Evolutionary conservation across 1,139 yeast species (phyloP), one percentile per base, ranked within the genome.

Genomic region (Saccharomyces hybrid): DNA sequence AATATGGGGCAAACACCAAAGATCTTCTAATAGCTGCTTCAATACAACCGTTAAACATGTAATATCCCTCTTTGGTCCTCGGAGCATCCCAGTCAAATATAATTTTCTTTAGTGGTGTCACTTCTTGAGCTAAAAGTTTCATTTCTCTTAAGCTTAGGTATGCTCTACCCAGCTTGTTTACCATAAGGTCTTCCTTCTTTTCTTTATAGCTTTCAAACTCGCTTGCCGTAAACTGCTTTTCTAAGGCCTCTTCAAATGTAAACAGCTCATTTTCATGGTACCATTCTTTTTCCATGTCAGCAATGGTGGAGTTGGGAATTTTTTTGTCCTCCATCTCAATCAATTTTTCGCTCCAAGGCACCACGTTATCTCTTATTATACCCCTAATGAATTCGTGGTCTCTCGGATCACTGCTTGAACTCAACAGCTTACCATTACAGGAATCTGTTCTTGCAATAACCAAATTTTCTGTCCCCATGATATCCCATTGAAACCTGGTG

Each of bases 401-500:
- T 47, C 77, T 65, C 27, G 81, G 78, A 61, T 82, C 88, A 41
- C 81, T 75, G 13, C 77, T 75, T 25, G 83, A 77, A 50, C 81
- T 78, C 47, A 82, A 67, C 56, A 82, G 70, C 48, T 76, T 78
- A 7, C 82, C 80, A 51, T 83, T 79, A 61, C 81, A 83, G 20
- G 84, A 76, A 62, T 82, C 87, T 3, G 83, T 78, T 56, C 87
- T 71, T 3, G 87, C 85, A 71, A 82, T 81, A 26, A 81, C 65
- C 59, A 82, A 67, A 64, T 81, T 82, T 57, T 78, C 79, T 5
- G 82, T 72, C 8, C 83, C 83, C 84, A 82, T 79, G 46, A 83
- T 72, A 67, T 82, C 88, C 80, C 85, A 80, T 62, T 82, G 85
- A 66, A 82, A 70, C 59, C 88, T 74, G 1, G 85, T 80, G 8